Evolutionary conservation across 352 stramenopile genomes (phyloP), one percentile per base, ranked within the genome.

Genomic region (Pythium brassicae): DNA sequence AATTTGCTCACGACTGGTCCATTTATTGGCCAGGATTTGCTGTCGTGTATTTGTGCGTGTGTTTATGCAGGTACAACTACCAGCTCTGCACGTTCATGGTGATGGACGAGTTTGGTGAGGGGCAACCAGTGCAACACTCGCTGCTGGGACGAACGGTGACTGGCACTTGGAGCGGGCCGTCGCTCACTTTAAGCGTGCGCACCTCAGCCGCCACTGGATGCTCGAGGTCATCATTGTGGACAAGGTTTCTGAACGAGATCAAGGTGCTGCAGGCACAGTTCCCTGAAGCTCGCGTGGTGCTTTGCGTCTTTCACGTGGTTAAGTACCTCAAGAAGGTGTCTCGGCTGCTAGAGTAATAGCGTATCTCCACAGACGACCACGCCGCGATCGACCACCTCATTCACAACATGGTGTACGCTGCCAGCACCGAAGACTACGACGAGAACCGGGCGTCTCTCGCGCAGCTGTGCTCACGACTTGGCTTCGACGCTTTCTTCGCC

Each of bases 231-330:
- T 73, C 5, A 62, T 73, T 15, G 62, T 69, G 0, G 57, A 73
- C 52, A 70, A 73, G 42, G 55, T 70, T 25, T 27, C n/a, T 72
- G 20, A 65, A 63, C 11, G 65, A 68, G 52, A 68, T 72, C 45
- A 23, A 44, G 19, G 44, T 70, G 0, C 14, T 74, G 14, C 19
- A 61, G 22, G 9, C 0, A 3, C 17, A 58, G 15, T 70, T 68
- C 37, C 55, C 35, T 0, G 22, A 59, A 15, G 59, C 46, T 4
- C 55, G 56, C 0, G 34, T 70, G 1, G 20, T 74, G 3, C 60
- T 68, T 9, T 74, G 66, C 23, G 3, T 48, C 6, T 74, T 71
- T 29, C 66, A 74, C 27, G 57, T 65, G 5, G 52, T 68, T 23
- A 68, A 74, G 42, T 68, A 55, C 14, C 53, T 68, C 0, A 60